These are phyloP conservation scores for Yamadazyma siamensis DNA, from an alignment of 1,139 yeast species.

Conservation along the genomic window DNA sequence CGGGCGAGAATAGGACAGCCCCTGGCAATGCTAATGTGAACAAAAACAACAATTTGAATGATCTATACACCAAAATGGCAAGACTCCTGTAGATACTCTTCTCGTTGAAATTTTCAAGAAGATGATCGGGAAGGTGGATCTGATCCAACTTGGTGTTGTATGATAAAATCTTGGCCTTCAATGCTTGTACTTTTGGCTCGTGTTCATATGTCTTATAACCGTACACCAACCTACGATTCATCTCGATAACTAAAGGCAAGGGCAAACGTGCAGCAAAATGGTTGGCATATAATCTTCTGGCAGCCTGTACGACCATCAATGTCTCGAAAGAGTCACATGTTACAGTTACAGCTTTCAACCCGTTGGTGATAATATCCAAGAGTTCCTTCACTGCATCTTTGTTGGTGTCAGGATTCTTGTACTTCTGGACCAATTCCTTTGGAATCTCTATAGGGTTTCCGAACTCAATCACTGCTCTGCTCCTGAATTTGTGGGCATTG, in stretches of 20 bases:
- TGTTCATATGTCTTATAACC: slow-evolving; percentile 77
- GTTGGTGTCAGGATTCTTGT: slow-evolving; percentile 48
- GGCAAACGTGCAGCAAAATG: slow-evolving; percentile 68
- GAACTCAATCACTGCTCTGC: slow-evolving; percentile 46
- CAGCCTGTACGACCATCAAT: slow-evolving; percentile 89
- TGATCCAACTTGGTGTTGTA: slow-evolving; percentile 68
- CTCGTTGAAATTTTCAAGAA: slow-evolving; percentile 66
- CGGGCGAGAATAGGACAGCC: slow-evolving; percentile 77
- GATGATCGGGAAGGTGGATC: slow-evolving; percentile 83
- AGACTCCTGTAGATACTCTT: slow-evolving; percentile 39
- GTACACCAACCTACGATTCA: slow-evolving; percentile 77
- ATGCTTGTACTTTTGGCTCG: slow-evolving; percentile 60
- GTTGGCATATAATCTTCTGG: slow-evolving; percentile 83
- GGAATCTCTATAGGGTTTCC: slow-evolving; percentile 43
- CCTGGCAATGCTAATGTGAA: slow-evolving; percentile 79
- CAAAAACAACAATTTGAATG: slow-evolving; percentile 51
- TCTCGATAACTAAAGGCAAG: slow-evolving; percentile 78
- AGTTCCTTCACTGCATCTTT: slow-evolving; percentile 74
- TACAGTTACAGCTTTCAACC: slow-evolving; percentile 85
- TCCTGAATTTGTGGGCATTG: slow-evolving; percentile 44
- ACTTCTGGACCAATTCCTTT: slow-evolving; percentile 23
- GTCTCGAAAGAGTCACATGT: slow-evolving; percentile 92
- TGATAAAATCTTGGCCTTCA: slow-evolving; percentile 58
- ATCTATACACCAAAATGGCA: slow-evolving; percentile 49
- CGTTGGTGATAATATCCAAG: slow-evolving; percentile 68